Base-by-base conservation (phyloP, 768 basidiomycete species). In the Hygrocybe punicea region DNA sequence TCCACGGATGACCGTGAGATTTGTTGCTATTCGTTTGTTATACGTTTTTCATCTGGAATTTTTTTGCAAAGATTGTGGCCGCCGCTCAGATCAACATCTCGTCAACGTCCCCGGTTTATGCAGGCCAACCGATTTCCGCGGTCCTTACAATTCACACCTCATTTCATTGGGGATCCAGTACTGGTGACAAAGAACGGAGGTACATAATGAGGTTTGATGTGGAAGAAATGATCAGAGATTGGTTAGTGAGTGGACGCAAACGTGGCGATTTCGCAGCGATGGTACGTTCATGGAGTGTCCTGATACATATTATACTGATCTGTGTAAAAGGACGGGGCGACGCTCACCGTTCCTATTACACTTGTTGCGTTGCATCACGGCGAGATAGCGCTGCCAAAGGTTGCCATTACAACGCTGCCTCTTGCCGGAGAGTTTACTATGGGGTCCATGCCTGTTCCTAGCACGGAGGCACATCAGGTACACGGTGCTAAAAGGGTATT, bases 311-410 rank as follows among this genome's bases (percentile, higher is more conserved):
- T 19, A 29, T 56, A 37, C 40, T 11, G 23, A 48, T 58, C 47
- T 51, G 42, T 44, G 13, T 25, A 33, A 34, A 48, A 93, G 91
- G 84, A 91, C 56, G 83, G 79, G 13, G 76, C 72, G 34, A 83
- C 82, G 0, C 76, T 84, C 58, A 76, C 78, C 2, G 74, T 86
- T 0, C 81, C 83, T 2, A 73, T 96, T 51, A 89, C 88, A 0
- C 73, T 98, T n/a, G 85, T 98, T 60, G 90, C 94, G 0, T 73
- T 98, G 25, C 89, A 89, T 63, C 85, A 95, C 50, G 93, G 94
- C 14, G 81, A 87, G 59, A 79, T 98, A 17, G 69, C 78, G 34
- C 76, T 98, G 8, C 95, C 95, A 0, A 85, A 83, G 63, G 77
- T 96, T 29, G 68, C 76, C 16, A 80, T 96, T 33, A 79, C 76